Base-by-base conservation (phyloP, 495 filamentous ascomycete species). In the Halenospora varia region DNA sequence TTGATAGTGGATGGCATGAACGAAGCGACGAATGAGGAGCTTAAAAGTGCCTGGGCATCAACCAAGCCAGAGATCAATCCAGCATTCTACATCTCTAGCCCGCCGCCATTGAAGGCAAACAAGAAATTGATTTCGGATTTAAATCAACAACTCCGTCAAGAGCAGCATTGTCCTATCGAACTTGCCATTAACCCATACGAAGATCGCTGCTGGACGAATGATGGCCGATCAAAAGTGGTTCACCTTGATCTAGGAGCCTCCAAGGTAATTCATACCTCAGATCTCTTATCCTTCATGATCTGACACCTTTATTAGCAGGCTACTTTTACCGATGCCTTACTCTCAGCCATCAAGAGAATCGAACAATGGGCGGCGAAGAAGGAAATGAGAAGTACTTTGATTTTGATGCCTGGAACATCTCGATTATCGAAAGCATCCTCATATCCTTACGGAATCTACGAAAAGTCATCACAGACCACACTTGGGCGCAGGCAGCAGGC, bases 1-100 rank as follows among this genome's bases (percentile, higher is more conserved):
- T 66, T 82, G 51, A 64, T 80, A 44, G 66, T 82, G 25, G 77
- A 80, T 58, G 78, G 78, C 46, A 50, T 73, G 18, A 68, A 70
- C 53, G 68, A 42, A 48, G 61, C 48, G 52, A 63, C 20, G 26
- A 75, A 19, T 69, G 62, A 63, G 59, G 67, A 20, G 62, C 65
- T 51, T 42, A 76, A 51, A 50, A 66, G 53, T 35, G 61, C 50
- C 18, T 66, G 25, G 57, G 57, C 40, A 64, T 70, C 19, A 22
- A 50, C 26, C 17, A 57, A 70, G n/a, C 68, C 72, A n/a, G n/a
- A 35, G 4, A 6, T 35, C 29, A 13, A 35, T 6, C 4, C 4
- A 15, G 66, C 72, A 0, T 81, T 82, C 62, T 64, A 69, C 19
- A 69, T 78, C 51, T 62, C 69, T 17, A 65, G 73, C 19, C 67